Evolutionary conservation across 2,329 filamentous ascomycete species (phyloP).

Genomic region (Claviceps spartinae): DNA sequence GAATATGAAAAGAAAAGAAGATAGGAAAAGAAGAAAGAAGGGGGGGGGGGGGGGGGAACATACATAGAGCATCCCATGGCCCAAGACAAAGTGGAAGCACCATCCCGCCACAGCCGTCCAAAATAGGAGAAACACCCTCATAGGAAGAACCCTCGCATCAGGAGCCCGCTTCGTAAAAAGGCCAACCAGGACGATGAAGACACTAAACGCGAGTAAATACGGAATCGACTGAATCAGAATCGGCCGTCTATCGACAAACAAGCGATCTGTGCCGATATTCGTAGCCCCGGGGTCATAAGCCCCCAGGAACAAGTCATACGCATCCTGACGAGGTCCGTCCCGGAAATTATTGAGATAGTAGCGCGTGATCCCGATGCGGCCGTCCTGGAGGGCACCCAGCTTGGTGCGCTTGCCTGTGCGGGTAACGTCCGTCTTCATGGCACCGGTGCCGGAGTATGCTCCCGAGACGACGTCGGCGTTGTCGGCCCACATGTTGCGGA

Average conservation of each 20-base stretch:
- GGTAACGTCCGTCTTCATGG: slow-evolving; percentile 95
- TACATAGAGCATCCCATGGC: slow-evolving; percentile 88
- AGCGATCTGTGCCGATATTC: slow-evolving; percentile 53
- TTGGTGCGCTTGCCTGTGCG: slow-evolving; percentile 84
- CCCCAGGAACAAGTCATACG: slow-evolving; percentile 87
- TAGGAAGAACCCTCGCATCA: slow-evolving; percentile 62
- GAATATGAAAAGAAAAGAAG: background rate
- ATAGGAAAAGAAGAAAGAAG: background rate
- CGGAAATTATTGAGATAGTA: slow-evolving; percentile 91
- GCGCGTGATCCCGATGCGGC: slow-evolving; percentile 75
- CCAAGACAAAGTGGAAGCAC: slow-evolving; percentile 63
- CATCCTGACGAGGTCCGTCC: slow-evolving; percentile 88
- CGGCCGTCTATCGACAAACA: slow-evolving; percentile 77
- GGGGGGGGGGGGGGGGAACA: slow-evolving; percentile 25
- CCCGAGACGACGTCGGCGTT: slow-evolving; percentile 92
- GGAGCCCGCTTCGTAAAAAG: slow-evolving; percentile 58
- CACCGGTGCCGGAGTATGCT: slow-evolving; percentile 89
- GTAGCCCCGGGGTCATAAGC: slow-evolving; percentile 64
- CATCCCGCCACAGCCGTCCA: slow-evolving; percentile 60
- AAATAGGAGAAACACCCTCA: slow-evolving; percentile 69
- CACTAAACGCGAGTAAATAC: slow-evolving; percentile 72
- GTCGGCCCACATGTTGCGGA: slow-evolving; percentile 96
- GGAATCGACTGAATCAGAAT: slow-evolving; percentile 86
- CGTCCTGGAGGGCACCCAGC: slow-evolving; percentile 70
- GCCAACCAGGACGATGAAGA: slow-evolving; percentile 71